A percentile compares a stretch with the other conserved stretches of the same genome.
Evolutionary conservation across 2,329 filamentous ascomycete genomes (phyloP).

Genomic region (Aspergillus quadrilineatus): DNA sequence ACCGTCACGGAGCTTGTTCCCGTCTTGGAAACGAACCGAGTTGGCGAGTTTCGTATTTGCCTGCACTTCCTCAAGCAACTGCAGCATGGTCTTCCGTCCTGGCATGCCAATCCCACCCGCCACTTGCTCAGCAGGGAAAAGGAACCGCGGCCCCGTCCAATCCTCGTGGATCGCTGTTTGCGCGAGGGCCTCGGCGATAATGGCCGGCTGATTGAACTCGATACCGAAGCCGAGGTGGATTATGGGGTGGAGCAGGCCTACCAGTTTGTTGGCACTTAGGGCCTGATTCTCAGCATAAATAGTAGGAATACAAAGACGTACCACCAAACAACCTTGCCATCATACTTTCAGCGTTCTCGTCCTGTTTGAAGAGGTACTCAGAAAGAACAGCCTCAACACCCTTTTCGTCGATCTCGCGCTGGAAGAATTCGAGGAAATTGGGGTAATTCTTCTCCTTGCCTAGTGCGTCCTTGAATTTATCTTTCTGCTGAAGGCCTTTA

Average conservation of each 20-base stretch:
- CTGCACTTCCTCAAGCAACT: constrained; percentile 62
- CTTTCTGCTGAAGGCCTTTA: constrained; percentile 57
- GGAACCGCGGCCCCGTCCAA: constrained; percentile 52
- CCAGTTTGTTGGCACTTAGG: no score
- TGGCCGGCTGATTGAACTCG: constrained; percentile 77
- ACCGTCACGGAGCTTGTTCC: constrained; percentile 67
- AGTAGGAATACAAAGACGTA: no score
- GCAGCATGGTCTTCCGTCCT: constrained; percentile 48
- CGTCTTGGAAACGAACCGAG: constrained; percentile 54
- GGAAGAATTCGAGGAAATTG: constrained; percentile 75
- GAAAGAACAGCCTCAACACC: constrained; percentile 63
- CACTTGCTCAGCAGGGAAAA: constrained; percentile 44
- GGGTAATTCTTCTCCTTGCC: constrained; percentile 66
- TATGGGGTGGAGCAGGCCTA: constrained; percentile 69
- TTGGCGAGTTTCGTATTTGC: constrained; percentile 56
- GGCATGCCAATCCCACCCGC: constrained; percentile 32
- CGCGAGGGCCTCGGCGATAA: constrained; percentile 77
- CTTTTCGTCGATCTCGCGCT: constrained; percentile 65
- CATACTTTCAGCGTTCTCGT: constrained; percentile 66
- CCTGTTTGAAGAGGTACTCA: constrained; percentile 67
- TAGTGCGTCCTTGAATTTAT: constrained; percentile 58
- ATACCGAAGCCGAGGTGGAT: constrained; percentile 84
- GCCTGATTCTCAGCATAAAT: no score
- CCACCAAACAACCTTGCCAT: constrained; percentile 66
- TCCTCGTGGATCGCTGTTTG: constrained; percentile 69